Conservation (phyloP, 176 grass and related monocot species). For the Cenchrus americanus region DNA sequence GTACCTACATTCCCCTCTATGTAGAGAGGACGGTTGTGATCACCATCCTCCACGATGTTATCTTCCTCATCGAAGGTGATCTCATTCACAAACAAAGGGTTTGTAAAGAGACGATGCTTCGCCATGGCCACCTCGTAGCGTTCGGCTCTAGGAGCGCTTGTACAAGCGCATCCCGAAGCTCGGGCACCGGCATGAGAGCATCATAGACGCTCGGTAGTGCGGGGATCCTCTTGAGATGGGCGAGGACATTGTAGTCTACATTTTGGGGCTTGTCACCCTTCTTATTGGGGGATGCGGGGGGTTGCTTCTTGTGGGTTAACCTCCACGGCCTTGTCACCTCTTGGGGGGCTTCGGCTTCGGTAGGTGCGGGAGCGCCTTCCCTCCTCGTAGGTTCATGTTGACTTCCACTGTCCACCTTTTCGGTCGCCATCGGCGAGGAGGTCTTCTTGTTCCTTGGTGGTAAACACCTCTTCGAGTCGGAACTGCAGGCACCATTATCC, state of each 20-base stretch:
- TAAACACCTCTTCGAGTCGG: neutral
- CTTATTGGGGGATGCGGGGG: accelerated
- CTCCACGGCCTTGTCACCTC: too few species aligned
- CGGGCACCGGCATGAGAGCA: neutral
- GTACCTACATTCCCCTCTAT: neutral
- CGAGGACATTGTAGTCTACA: neutral
- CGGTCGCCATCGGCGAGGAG: accelerated
- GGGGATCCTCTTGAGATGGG: neutral
- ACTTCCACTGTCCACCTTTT: accelerated
- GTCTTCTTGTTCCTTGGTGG: neutral
- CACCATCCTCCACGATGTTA: neutral
- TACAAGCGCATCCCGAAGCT: neutral
- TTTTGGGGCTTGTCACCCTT: neutral
- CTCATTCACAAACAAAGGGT: neutral
- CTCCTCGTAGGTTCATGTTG: neutral
- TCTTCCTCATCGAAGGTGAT: neutral
- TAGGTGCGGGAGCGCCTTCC: neutral
- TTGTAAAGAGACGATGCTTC: neutral
- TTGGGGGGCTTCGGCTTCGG: neutral
- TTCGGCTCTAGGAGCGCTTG: neutral
- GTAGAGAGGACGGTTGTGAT: neutral
- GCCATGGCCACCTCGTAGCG: neutral
- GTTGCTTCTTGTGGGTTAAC: accelerated
- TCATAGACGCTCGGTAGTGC: neutral
- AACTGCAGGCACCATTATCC: accelerated